Conservation (phyloP, 2,329 filamentous ascomycete species). For the Fusarium sterilihyphosum region DNA sequence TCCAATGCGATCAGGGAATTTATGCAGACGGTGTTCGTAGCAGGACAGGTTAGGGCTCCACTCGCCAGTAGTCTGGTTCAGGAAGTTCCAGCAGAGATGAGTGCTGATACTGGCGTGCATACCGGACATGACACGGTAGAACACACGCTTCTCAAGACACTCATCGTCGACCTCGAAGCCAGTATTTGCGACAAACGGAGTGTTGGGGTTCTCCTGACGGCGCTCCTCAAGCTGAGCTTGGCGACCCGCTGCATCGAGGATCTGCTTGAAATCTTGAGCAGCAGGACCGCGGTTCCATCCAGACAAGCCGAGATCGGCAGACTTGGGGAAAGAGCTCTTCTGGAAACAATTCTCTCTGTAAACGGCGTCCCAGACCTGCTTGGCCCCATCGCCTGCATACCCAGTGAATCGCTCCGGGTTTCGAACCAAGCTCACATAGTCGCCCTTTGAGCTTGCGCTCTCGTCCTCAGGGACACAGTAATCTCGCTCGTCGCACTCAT, state of each 20-base stretch:
- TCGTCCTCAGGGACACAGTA: slow-evolving; percentile 98
- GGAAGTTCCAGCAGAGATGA: slow-evolving; percentile 94
- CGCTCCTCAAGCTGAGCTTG: slow-evolving; percentile 69
- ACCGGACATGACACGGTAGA: slow-evolving; percentile 92
- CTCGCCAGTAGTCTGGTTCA: slow-evolving; percentile 92
- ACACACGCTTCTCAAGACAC: slow-evolving; percentile 98
- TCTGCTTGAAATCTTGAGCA: slow-evolving; percentile 68
- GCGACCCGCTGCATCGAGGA: slow-evolving; percentile 67
- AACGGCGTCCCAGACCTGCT: slow-evolving; percentile 95
- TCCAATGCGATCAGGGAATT: slow-evolving; percentile 88
- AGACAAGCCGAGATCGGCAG: slow-evolving; percentile 63
- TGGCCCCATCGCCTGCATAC: slow-evolving; percentile 84
- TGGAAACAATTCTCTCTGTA: slow-evolving; percentile 98
- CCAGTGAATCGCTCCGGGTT: slow-evolving; percentile 97
- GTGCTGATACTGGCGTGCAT: slow-evolving; percentile 99
- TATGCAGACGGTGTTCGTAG: slow-evolving; percentile 87
- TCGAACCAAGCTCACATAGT: slow-evolving; percentile 93
- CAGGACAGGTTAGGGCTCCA: slow-evolving; percentile 93
- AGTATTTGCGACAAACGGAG: slow-evolving; percentile 69
- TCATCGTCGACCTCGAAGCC: slow-evolving; percentile 85
- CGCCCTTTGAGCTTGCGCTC: slow-evolving; percentile 83
- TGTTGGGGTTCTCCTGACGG: slow-evolving; percentile 57
- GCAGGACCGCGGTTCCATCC: slow-evolving; percentile 60
- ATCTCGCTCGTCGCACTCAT: slow-evolving; percentile 95
- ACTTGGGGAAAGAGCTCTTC: slow-evolving; percentile 69